A percentile compares a stretch with the other conserved stretches of the same genome.
Evolutionary conservation across 106 monocot species (phyloP).

Genomic region (Vanilla planifolia): DNA sequence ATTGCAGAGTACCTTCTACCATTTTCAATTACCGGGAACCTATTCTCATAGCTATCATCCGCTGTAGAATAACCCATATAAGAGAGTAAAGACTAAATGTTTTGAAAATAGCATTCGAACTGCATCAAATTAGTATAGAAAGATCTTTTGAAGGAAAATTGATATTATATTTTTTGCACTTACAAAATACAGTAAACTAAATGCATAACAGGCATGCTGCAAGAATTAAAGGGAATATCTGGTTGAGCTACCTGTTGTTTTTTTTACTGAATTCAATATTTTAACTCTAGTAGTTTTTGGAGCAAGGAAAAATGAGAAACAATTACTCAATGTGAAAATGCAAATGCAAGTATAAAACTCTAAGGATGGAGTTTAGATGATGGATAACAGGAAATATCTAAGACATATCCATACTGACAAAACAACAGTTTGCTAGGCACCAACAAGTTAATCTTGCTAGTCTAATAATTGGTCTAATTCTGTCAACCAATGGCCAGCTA

Average conservation of each 20-base stretch:
- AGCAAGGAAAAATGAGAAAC: not conserved
- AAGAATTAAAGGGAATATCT: not conserved
- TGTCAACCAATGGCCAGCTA: too few relatives aligned
- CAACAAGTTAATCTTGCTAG: not conserved
- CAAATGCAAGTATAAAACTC: not conserved
- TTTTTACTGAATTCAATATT: not conserved
- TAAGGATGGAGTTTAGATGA: not conserved
- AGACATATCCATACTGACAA: not conserved
- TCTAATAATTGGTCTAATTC: not conserved
- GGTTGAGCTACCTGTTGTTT: not conserved
- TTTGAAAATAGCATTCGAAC: too few relatives aligned
- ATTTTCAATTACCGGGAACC: slow-evolving; percentile 33
- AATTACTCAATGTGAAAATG: not conserved
- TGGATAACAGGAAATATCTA: not conserved
- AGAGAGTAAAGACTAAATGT: not conserved
- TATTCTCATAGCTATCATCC: slow-evolving; percentile 27
- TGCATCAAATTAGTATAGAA: not conserved
- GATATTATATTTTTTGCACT: not conserved
- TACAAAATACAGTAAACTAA: not conserved
- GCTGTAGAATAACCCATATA: slow-evolving; percentile 22
- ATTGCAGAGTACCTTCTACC: slow-evolving; percentile 84
- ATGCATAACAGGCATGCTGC: not conserved
- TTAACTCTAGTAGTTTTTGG: not conserved
- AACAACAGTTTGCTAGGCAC: not conserved
- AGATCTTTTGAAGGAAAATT: not conserved